A percentile compares a stretch with the other conserved stretches of the same genome.
phyloP scores from a whole-genome alignment of 495 filamentous ascomycete species.

The Aspergillus indologenus region DNA sequence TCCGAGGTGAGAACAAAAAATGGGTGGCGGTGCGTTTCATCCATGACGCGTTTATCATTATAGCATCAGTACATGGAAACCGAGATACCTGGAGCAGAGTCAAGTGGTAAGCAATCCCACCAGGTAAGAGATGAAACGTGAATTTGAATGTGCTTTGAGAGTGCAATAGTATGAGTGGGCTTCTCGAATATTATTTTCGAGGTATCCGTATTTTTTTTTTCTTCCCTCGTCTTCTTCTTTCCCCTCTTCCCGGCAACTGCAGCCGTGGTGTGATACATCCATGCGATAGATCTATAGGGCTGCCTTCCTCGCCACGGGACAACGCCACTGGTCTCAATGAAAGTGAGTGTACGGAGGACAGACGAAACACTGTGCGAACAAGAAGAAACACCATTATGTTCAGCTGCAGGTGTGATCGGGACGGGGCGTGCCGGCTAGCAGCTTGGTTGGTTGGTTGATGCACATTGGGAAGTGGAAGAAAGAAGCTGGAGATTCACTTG shows the following conservation, averaged over 20 bases:
- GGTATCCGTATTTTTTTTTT: not conserved
- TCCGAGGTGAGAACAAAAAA: conserved; percentile 2
- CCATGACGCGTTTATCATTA: not conserved
- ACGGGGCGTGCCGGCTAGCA: not conserved
- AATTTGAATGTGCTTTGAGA: not conserved
- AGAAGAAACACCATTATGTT: not conserved
- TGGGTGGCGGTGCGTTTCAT: not conserved
- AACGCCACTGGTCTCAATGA: not conserved
- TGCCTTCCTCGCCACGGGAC: conserved; percentile 1
- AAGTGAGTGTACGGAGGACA: not conserved
- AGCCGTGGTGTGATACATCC: conserved; percentile 18
- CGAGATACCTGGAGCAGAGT: not conserved
- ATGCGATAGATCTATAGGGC: conserved; percentile 16
- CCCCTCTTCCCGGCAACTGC: not conserved
- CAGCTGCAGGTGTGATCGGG: not conserved
- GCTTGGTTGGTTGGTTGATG: not conserved
- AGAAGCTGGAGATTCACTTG: too few relatives aligned
- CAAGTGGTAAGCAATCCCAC: not conserved
- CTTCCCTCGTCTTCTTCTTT: too few relatives aligned
- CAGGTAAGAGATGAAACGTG: not conserved
- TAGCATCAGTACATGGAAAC: too few relatives aligned
- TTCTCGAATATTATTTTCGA: not conserved
- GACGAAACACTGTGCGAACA: not conserved
- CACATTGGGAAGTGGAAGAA: too few relatives aligned
- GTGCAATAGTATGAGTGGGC: not conserved